Evolutionary conservation across 2,329 filamentous ascomycete species (phyloP).

Genomic region (Nigrospora sphaerica): DNA sequence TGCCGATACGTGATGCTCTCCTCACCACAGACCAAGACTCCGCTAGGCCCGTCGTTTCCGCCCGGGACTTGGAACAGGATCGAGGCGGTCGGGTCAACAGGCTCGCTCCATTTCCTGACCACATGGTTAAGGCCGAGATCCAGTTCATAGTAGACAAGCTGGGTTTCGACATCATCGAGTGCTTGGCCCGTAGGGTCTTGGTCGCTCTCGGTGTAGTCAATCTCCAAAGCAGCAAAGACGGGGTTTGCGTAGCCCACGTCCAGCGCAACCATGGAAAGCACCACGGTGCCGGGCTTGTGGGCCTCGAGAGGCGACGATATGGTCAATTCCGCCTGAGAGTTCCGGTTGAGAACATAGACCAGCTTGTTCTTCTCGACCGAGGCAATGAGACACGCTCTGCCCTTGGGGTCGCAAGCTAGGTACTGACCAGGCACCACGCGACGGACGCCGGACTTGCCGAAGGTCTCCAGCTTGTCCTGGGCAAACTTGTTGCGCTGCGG

Average conservation of each 20-base stretch:
- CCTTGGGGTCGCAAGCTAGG: constrained; percentile 90
- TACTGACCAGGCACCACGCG: constrained; percentile 95
- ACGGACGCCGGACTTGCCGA: constrained; percentile 91
- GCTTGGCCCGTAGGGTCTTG: constrained; percentile 84
- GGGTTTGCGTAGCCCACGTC: constrained; percentile 98
- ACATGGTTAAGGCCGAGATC: constrained; percentile 97
- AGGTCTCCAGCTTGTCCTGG: constrained; percentile 90
- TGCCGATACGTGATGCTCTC: constrained; percentile 97
- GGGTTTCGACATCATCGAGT: constrained; percentile 75
- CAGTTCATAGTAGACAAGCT: constrained; percentile 94
- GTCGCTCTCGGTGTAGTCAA: constrained; percentile 87
- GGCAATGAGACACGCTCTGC: constrained; percentile 87
- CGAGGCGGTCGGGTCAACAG: constrained; percentile 82
- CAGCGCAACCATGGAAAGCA: constrained; percentile 79
- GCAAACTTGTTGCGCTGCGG: constrained; percentile 81
- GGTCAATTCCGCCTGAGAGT: constrained; percentile 86
- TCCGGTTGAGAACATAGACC: constrained; percentile 95
- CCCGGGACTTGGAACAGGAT: constrained; percentile 94
- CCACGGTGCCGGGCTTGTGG: constrained; percentile 84
- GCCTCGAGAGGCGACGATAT: constrained; percentile 97
- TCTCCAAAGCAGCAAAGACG: constrained; percentile 88
- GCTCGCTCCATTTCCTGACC: constrained; percentile 91
- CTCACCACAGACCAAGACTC: constrained; percentile 89
- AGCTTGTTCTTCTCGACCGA: constrained; percentile 99
- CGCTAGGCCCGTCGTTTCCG: constrained; percentile 86